Evolutionary conservation across 2,329 filamentous ascomycete species (phyloP).

Genomic region (Phaeoacremonium minimum): DNA sequence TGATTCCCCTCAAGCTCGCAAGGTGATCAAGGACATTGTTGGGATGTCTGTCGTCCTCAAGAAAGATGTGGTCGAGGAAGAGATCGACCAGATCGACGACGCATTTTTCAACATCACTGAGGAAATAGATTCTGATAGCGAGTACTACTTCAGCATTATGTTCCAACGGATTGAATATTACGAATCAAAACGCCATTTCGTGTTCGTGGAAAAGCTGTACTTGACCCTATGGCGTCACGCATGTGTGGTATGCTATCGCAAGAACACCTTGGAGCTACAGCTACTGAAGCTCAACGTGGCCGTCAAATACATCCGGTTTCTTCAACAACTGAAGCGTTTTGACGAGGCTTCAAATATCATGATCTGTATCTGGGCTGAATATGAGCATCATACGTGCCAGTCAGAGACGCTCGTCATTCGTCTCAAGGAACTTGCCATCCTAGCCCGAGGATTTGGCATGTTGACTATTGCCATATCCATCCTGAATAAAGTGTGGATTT

Average conservation of each 20-base stretch:
- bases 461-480: conserved; percentile 25
- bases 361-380: conserved; percentile 34
- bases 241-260: conserved; percentile 22
- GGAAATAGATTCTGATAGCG: conserved; percentile 24
- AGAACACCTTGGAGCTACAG: conserved; percentile 24
- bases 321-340: conserved; percentile 21
- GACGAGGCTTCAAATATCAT: conserved; percentile 33
- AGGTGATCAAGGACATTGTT: conserved; percentile 24
- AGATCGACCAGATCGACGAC: conserved; percentile 22
- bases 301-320: conserved; percentile 28
- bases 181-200: conserved; percentile 22
- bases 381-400: conserved; percentile 27
- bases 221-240: conserved; percentile 33
- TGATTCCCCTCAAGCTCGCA: conserved; percentile 20
- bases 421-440: conserved; percentile 26
- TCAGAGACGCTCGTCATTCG: conserved; percentile 25
- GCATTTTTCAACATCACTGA: conserved; percentile 29
- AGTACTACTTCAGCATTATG: conserved; percentile 26
- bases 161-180: conserved; percentile 28
- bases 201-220: conserved; percentile 31
- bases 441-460: conserved; percentile 27
- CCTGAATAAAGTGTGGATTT: conserved; percentile 30
- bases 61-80: conserved; percentile 16
- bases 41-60: conserved; percentile 27
- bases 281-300: conserved; percentile 31